Base-by-base conservation (phyloP, 2,329 filamentous ascomycete genomes). In the Fusarium sp. region DNA sequence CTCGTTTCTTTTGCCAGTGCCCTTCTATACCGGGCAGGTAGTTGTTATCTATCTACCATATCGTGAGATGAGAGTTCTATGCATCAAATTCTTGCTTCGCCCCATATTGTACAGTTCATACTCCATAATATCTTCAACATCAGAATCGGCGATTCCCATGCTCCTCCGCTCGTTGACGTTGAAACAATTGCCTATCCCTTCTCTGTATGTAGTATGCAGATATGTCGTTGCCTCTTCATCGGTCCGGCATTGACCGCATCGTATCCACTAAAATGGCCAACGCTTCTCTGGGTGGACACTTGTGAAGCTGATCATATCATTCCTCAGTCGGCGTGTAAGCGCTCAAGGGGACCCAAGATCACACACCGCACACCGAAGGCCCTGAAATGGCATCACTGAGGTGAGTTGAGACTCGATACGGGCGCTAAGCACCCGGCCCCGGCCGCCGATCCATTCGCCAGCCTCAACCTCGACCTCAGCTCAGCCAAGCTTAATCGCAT, bases 401-500 rank as follows among this genome's bases (percentile, higher is more conserved):
- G 31, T 38, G 45, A 56, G 55, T 15, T 40, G 15, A 34, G 24
- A 34, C 46, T 44, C 28, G 55, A 13, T 44, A 43, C 31, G 41
- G 41, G 57, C 48, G 57, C 32, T 57, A 47, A 53, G 25, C 51
- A 38, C 38, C 57, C 36, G 53, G 45, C 39, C 47, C 53, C 53
- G 59, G 53, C 44, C 46, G 28, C 29, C 56, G 50, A 61, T 61
- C 55, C 34, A 50, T 22, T 22, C 40, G 29, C 50, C 36, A 43
- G 61, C 57, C 61, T 53, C 26, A 50, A 44, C 49, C 50, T 61
- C 61, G 19, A 61, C 58, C 56, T 69, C 68, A 60, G 56, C 29
- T 43, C 50, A 29, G 26, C 29, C 19, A 44, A 35, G 56, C 69
- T 73, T 60, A 87, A 63, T 86, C 85, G 68, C 86, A 89, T 3